These are phyloP conservation scores for Pezicula carpinea DNA, from an alignment of 2,329 filamentous ascomycete species.

Conservation along the genomic window DNA sequence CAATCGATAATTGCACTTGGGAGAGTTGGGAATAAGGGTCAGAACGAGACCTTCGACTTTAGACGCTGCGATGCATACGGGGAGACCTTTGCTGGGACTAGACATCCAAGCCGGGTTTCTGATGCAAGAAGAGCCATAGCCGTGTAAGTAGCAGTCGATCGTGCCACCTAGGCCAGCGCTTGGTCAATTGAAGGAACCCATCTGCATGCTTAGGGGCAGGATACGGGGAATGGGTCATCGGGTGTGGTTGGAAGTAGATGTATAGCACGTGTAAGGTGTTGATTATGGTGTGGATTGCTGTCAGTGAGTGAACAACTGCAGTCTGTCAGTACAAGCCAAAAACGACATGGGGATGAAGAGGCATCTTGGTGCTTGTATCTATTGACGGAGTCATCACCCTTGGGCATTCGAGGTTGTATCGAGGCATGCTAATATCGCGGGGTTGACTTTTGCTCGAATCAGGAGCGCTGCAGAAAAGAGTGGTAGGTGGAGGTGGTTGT, in stretches of 20 bases:
- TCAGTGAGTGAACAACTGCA: slow-evolving; percentile 30
- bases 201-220: slow-evolving; percentile 81
- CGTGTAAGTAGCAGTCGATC: slow-evolving; percentile 1
- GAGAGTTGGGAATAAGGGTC: slow-evolving; percentile 73
- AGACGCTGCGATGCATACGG: slow-evolving; percentile 67
- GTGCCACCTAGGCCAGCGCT: neutral
- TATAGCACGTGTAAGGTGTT: slow-evolving; percentile 71
- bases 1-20: slow-evolving; percentile 85
- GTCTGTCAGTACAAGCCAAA: neutral
- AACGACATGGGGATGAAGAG: neutral
- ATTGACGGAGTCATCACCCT: slow-evolving; percentile 20
- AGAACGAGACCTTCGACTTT: slow-evolving; percentile 77
- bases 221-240: slow-evolving; percentile 61
- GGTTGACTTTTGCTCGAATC: neutral
- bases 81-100: slow-evolving; percentile 47
- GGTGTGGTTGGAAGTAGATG: slow-evolving; percentile 63
- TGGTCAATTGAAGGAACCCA: slow-evolving; percentile 63
- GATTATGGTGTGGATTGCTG: slow-evolving; percentile 71
- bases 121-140: slow-evolving; percentile 70
- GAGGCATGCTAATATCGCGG: slow-evolving; percentile 11
- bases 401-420: slow-evolving; percentile 22
- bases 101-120: slow-evolving; percentile 53
- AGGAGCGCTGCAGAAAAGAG: neutral
- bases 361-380: slow-evolving; percentile 24
- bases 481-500: neutral